Base-by-base conservation (phyloP, 1,284 basidiomycete species). In the Coriolopsis trogii region DNA sequence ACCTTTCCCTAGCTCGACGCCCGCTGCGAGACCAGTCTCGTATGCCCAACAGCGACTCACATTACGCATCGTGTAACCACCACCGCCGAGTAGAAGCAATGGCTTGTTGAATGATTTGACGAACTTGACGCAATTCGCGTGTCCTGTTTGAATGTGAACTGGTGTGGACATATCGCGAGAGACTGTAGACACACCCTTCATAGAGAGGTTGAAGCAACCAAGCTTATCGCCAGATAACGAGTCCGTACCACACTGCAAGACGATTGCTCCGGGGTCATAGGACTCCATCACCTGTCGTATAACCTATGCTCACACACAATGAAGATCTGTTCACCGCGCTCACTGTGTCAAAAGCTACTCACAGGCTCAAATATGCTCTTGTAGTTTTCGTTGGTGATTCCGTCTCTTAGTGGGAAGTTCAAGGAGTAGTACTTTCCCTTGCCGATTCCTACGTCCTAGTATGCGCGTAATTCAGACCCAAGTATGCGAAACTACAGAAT, bases 1-100 rank as follows among this genome's bases (percentile, higher is more conserved):
- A 93, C 94, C 85, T 60, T 87, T 79, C 40, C 87, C 89, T 6
- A 99, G 81, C 68, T 98, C 93, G 21, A 97, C 91, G 9, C 97
- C 97, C 10, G 95, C 95, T 5, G 96, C 97, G 29, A 99, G 73
- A 15, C 97, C 97, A 1, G 97, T 99, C 73, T 99, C 97, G 67
- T 87, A 99, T 15, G 97, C 96, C 97, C 97, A 99, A 8, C 93
- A 92, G 41, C 97, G 83, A 59, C 91, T 93, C 55, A 98, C 97
- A 56, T 98, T 98, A 42, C 96, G 89, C 84, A 99, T 98, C 1
- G 97, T 99, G 71, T 99, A 99, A 0, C 97, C 97, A 7, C 97
- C 97, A 16, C 97, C 97, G 18, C 97, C 97, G 8, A 99, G 84
- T 38, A 99, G 78, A 13, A 99, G 75, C 21, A 99, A 71, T 0